Evolutionary conservation across 2,329 filamentous ascomycete species (phyloP).

Genomic region (Pestalotiopsis fici): DNA sequence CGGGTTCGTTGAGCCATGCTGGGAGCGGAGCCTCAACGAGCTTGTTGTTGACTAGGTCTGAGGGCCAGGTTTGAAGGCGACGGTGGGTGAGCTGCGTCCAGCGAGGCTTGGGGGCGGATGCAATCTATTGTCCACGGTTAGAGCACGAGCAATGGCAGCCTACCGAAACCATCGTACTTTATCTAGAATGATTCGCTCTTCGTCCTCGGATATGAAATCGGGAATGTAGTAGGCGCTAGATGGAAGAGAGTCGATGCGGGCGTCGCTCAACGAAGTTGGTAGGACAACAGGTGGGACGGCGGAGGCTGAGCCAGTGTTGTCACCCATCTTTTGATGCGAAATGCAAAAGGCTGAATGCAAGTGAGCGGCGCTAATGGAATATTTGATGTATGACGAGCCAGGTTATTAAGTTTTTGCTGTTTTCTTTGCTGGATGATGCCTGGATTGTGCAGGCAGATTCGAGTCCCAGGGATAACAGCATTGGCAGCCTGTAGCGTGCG

Average conservation of each 20-base stretch:
- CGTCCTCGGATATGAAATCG: slow-evolving; percentile 76
- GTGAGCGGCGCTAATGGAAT: background rate
- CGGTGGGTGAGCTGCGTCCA: slow-evolving; percentile 89
- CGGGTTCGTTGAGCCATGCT: slow-evolving; percentile 70
- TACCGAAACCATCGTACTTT: slow-evolving; percentile 56
- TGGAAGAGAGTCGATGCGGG: slow-evolving; percentile 58
- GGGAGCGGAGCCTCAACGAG: slow-evolving; percentile 77
- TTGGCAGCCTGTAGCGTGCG: background rate
- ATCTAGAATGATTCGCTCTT: slow-evolving; percentile 70
- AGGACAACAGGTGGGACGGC: slow-evolving; percentile 25
- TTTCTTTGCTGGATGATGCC: background rate
- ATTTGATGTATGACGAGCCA: background rate
- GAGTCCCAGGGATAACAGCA: background rate
- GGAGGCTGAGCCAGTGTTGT: slow-evolving; percentile 1
- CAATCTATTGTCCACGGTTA: slow-evolving; percentile 53
- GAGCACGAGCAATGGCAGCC: slow-evolving; percentile 19
- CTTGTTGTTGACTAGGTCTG: slow-evolving; percentile 75
- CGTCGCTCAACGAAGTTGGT: slow-evolving; percentile 51
- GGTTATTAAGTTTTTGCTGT: background rate
- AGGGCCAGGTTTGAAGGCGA: slow-evolving; percentile 88
- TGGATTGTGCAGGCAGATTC: background rate
- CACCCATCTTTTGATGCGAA: slow-evolving; percentile 1
- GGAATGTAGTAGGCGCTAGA: slow-evolving; percentile 79
- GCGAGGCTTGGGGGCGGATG: slow-evolving; percentile 67
- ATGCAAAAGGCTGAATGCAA: slow-evolving; percentile 1